Base-by-base conservation (phyloP, 2,329 filamentous ascomycete species). In the Mollisiaceae sp. region DNA sequence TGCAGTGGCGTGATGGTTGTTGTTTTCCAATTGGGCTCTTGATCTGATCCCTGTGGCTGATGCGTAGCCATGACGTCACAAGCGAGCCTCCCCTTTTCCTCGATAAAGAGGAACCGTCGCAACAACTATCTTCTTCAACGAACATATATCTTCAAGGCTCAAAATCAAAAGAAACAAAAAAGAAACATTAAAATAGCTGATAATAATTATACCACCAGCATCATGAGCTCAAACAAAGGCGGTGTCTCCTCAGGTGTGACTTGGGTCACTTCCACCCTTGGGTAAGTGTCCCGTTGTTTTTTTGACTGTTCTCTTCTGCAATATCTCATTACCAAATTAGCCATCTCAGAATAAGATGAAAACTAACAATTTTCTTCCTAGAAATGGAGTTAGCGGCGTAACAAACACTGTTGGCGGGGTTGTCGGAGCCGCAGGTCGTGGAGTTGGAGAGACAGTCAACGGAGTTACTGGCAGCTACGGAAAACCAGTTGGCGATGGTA, bases 401-500 rank as follows among this genome's bases (percentile, higher is more conserved):
- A 60, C 66, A 4, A 70, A 72, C 60, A 73, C 70, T 36, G 68
- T 68, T 3, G 71, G 71, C 0, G 63, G 67, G 2, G 70, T 73
- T 0, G 69, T 71, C 1, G 71, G 71, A 8, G 64, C 73, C 5
- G 71, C 65, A 3, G 71, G 70, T 11, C 60, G 71, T 15, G 71
- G 71, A 1, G 36, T 72, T 1, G 70, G 71, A n/a, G 70, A 72
- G 8, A 73, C 71, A 2, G 65, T 73, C 22, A 72, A 62, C 43
- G 69, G 67, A 5, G 69, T 70, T 0, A 73, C 70, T 1, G 70
- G 71, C 11, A 64, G 60, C 2, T 61, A 62, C 38, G 70, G 70
- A 20, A 73, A 73, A 39, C 69, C 69, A 0, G 68, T 73, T 41
- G 70, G 71, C 1, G 70, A 73, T 62, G 71, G 70, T 0, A 65